Conservation (phyloP, 495 filamentous ascomycete species). For the Penicillium desertorum region DNA sequence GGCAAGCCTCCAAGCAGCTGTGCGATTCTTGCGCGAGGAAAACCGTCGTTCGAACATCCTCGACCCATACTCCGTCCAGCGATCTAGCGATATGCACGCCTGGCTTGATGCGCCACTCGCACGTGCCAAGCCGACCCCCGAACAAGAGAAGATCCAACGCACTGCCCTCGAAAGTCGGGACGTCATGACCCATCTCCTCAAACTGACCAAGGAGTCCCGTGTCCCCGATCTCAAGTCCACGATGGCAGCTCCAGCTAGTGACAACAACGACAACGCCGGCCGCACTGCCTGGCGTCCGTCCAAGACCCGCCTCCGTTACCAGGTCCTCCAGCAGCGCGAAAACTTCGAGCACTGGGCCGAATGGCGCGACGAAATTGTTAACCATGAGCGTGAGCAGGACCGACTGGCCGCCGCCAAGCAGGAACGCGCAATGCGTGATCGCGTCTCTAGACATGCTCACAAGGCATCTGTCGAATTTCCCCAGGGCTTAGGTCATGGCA, state of each 20-base stretch:
- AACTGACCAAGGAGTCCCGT: constrained; percentile 59
- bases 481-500: constrained; percentile 41
- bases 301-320: constrained; percentile 56
- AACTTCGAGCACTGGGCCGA: constrained; percentile 60
- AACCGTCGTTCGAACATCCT: constrained; percentile 63
- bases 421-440: constrained; percentile 33
- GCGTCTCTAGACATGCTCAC: constrained; percentile 28
- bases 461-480: constrained; percentile 37
- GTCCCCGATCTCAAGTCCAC: constrained; percentile 55
- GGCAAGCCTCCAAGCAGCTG: constrained; percentile 65
- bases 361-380: constrained; percentile 57
- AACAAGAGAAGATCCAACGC: constrained; percentile 57
- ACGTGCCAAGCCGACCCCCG: constrained; percentile 41
- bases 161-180: constrained; percentile 68
- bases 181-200: constrained; percentile 68
- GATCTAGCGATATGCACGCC: constrained; percentile 48
- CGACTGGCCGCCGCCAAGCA: constrained; percentile 39
- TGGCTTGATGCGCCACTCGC: constrained; percentile 66
- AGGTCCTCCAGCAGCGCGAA: constrained; percentile 59
- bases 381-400: constrained; percentile 46
- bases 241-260: constrained; percentile 29
- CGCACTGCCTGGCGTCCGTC: constrained; percentile 61
- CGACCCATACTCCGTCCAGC: constrained; percentile 60
- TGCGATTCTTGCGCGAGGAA: constrained; percentile 77
- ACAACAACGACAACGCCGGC: constrained; percentile 39